Conservation (phyloP, 2,329 filamentous ascomycete genomes). For the Fusarium napiforme region DNA sequence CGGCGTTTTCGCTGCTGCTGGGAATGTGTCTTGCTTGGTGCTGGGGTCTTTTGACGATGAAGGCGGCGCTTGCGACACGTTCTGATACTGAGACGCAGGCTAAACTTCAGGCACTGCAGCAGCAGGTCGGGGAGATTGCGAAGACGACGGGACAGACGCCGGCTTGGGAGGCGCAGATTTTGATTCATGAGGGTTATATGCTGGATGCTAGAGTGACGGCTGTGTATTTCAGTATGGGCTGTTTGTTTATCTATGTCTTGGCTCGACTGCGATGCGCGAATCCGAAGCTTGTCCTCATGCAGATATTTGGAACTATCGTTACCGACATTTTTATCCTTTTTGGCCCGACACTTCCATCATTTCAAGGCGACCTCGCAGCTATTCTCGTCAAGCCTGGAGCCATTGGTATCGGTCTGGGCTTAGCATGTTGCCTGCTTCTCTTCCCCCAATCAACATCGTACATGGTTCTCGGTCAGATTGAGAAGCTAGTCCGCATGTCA, state of each 20-base stretch:
- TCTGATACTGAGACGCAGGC: constrained; percentile 52
- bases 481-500: constrained; percentile 47
- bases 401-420: constrained; percentile 57
- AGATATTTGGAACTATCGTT: constrained; percentile 60
- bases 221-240: constrained; percentile 52
- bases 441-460: constrained; percentile 63
- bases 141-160: constrained; percentile 38
- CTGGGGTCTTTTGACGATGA: constrained; percentile 62
- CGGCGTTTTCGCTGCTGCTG: constrained; percentile 54
- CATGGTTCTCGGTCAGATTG: constrained; percentile 51
- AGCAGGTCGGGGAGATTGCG: constrained; percentile 50
- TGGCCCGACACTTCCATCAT: constrained; percentile 51
- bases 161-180: constrained; percentile 46
- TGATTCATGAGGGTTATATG: constrained; percentile 59
- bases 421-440: constrained; percentile 56
- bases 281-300: constrained; percentile 56
- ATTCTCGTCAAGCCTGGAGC: constrained; percentile 58
- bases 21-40: constrained; percentile 61
- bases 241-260: constrained; percentile 56
- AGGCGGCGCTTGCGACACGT: constrained; percentile 57
- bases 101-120: constrained; percentile 48
- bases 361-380: constrained; percentile 36
- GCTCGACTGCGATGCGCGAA: constrained; percentile 57
- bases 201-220: constrained; percentile 58
- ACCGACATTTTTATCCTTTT: constrained; percentile 57